These are phyloP conservation scores for Leishmania mexicana DNA, from an alignment of 208 protist genomes.

Conservation along the genomic window DNA sequence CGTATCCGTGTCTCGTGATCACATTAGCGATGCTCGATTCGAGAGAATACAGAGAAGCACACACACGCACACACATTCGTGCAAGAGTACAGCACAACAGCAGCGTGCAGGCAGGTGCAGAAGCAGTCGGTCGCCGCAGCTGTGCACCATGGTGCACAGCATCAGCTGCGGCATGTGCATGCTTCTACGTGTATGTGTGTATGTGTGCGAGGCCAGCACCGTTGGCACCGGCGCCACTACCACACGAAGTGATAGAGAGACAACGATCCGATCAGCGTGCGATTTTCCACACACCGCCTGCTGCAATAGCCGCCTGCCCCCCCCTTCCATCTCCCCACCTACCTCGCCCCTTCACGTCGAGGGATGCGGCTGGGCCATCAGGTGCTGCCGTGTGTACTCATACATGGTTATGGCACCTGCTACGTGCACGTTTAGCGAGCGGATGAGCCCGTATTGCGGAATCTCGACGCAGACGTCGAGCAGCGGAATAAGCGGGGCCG, in stretches of 20 bases:
- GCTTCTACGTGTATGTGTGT: background rate
- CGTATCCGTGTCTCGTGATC: background rate
- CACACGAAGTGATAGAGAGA: background rate
- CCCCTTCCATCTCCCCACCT: background rate
- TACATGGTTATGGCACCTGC: conserved; percentile 90
- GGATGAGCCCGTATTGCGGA: conserved; percentile 91
- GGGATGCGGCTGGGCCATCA: conserved; percentile 42
- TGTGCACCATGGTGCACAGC: background rate
- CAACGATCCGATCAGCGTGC: background rate
- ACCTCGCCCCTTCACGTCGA: background rate
- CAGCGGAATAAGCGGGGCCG: conserved; percentile 70
- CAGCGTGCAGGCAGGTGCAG: background rate
- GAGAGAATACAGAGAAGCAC: background rate
- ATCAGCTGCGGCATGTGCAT: background rate
- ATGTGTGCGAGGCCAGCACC: background rate
- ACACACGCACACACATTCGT: background rate
- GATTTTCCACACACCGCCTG: background rate
- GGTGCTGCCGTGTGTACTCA: conserved; percentile 89
- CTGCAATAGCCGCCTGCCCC: background rate
- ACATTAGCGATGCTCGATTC: background rate
- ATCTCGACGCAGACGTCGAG: conserved; percentile 93
- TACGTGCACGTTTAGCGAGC: conserved; percentile 93
- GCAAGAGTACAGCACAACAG: background rate
- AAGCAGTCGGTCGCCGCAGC: background rate
- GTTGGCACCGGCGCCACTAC: background rate